Percentiles rank a stretch among this genome's conserved stretches.
Evolutionary conservation across 2,329 filamentous ascomycete genomes (phyloP).

Genomic region (Coniochaeta ligniaria): DNA sequence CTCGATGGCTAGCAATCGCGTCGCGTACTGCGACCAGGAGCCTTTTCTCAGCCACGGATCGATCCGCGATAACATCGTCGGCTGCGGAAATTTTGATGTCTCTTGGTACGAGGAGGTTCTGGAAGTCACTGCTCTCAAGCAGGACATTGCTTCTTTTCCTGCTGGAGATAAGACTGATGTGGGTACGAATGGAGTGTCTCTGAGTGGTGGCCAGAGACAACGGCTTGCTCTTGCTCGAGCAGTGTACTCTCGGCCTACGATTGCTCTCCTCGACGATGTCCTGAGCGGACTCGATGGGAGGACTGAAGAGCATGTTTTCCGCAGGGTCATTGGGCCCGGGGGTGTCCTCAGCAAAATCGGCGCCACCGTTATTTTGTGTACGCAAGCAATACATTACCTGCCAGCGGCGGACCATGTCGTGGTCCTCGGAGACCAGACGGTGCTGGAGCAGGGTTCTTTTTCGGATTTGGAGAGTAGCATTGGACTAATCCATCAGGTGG

Average conservation of each 20-base stretch:
- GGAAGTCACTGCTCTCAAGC: constrained; percentile 26
- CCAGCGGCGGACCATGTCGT: background rate
- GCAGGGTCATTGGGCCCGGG: background rate
- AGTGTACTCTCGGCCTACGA: constrained; percentile 22
- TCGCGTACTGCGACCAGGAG: constrained; percentile 24
- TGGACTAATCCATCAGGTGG: background rate
- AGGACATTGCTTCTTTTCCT: constrained; percentile 23
- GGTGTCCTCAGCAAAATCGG: background rate
- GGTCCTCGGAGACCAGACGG: background rate
- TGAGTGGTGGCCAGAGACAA: constrained; percentile 38
- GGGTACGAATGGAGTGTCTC: constrained; percentile 32
- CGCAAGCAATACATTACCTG: background rate
- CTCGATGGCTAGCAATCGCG: background rate
- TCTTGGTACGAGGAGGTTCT: constrained; percentile 22
- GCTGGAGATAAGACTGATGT: constrained; percentile 28
- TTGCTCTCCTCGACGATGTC: constrained; percentile 15
- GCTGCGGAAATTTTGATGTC: constrained; percentile 14
- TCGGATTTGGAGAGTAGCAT: background rate
- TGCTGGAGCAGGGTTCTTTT: background rate
- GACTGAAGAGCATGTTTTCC: background rate
- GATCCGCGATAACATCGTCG: constrained; percentile 24
- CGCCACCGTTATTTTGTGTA: background rate
- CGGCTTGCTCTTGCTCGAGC: constrained; percentile 30
- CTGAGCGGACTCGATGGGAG: background rate
- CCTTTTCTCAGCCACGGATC: constrained; percentile 24